phyloP scores from a whole-genome alignment of 2,329 filamentous ascomycete genomes.

The Pseudogymnoascus sp. region DNA sequence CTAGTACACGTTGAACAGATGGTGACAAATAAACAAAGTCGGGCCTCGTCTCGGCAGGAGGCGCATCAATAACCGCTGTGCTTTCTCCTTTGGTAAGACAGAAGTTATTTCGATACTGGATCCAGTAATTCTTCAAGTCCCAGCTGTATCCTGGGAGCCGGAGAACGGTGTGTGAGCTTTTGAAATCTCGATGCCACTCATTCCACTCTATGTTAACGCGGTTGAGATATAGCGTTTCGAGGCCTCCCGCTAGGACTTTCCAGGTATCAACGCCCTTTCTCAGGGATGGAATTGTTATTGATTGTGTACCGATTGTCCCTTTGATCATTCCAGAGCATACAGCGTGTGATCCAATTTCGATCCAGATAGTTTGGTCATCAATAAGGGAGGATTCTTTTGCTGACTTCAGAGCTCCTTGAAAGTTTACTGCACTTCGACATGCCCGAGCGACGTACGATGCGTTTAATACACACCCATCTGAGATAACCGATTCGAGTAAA shows the following conservation, averaged over 20 bases:
- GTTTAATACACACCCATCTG: conserved; percentile 48
- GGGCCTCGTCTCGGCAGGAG: conserved; percentile 28
- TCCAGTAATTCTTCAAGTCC: conserved; percentile 53
- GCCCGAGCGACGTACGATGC: conserved; percentile 58
- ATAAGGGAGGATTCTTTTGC: conserved; percentile 55
- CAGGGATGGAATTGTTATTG: conserved; percentile 38
- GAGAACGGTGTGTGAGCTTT: conserved; percentile 46
- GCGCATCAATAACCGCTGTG: conserved; percentile 37
- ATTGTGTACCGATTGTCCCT: conserved; percentile 31
- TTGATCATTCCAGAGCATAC: conserved; percentile 37
- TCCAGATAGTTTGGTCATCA: conserved; percentile 60
- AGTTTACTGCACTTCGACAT: conserved; percentile 61
- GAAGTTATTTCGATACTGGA: conserved; percentile 48
- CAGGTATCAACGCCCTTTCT: conserved; percentile 49
- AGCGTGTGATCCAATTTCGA: conserved; percentile 67
- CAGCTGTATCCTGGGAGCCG: conserved; percentile 54
- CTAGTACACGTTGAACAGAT: conserved; percentile 48
- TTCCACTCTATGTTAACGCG: conserved; percentile 51
- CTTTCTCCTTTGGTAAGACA: conserved; percentile 53
- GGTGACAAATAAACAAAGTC: conserved; percentile 38
- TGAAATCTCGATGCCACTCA: conserved; percentile 51
- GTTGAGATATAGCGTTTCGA: conserved; percentile 42
- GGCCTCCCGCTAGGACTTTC: conserved; percentile 44
- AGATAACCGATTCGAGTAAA: conserved; percentile 53
- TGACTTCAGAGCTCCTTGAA: conserved; percentile 53